Evolutionary conservation across 1,284 basidiomycete species (phyloP).

Genomic region (Puccinia horiana): DNA sequence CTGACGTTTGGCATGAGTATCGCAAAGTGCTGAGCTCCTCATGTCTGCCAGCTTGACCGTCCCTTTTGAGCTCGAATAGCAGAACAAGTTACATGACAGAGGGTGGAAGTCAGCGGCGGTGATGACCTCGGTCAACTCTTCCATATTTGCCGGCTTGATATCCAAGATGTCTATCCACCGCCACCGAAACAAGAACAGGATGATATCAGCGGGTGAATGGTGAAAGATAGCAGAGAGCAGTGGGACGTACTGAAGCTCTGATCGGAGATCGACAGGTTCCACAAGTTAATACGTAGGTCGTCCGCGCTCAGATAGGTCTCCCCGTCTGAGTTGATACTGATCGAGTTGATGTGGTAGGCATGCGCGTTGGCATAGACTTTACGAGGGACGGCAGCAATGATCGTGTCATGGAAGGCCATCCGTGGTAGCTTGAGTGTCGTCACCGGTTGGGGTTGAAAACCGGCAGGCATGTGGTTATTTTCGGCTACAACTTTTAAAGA

Average conservation of each 20-base stretch:
- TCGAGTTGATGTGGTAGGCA: slow-evolving; percentile 99
- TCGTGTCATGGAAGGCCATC: slow-evolving; percentile 92
- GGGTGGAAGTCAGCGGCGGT: slow-evolving; percentile 99
- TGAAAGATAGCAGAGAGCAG: neutral
- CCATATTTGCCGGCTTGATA: slow-evolving; percentile 99
- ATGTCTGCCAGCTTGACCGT: slow-evolving; percentile 99
- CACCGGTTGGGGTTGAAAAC: slow-evolving; percentile 60
- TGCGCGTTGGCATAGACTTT: slow-evolving; percentile 99
- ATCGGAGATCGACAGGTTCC: slow-evolving; percentile 98
- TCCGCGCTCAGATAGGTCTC: slow-evolving; percentile 99
- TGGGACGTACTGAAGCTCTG: slow-evolving; percentile 90
- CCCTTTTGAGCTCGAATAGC: slow-evolving; percentile 99
- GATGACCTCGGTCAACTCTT: slow-evolving; percentile 98
- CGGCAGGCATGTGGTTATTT: slow-evolving; percentile 71
- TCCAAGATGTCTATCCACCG: slow-evolving; percentile 89
- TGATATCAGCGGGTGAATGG: neutral
- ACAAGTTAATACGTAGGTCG: slow-evolving; percentile 93
- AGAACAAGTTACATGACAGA: slow-evolving; percentile 94
- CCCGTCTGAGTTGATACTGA: slow-evolving; percentile 98
- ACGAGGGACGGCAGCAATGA: slow-evolving; percentile 95
- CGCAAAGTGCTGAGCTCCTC: slow-evolving; percentile 96
- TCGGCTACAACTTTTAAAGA: slow-evolving; percentile 92
- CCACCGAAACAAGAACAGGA: neutral
- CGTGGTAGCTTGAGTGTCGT: slow-evolving; percentile 76
- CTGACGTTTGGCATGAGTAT: slow-evolving; percentile 92